Base-by-base conservation (phyloP, 257 asterid species). In the Lycium ferocissimum region DNA sequence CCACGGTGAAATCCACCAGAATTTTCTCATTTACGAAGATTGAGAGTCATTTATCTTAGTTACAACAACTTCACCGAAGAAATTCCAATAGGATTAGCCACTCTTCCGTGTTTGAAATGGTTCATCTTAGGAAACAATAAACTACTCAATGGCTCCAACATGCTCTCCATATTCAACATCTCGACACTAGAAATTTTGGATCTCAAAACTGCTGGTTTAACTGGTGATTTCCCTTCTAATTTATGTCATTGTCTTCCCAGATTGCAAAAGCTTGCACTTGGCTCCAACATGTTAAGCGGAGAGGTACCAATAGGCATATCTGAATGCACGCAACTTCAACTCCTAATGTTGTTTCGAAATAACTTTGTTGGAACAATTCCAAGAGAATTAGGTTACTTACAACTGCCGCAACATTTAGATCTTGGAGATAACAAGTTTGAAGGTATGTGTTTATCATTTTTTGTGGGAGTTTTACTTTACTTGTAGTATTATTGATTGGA, bases 1-100 rank as follows among this genome's bases (percentile, higher is more conserved):
- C 72, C 35, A 20, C 0, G 91, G 89, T 43, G 54, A 57, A 14
- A 62, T 90, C 91, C 90, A 14, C 13, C 17, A 2, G 88, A 85
- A 15, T 54, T 90, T 8, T 54, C 88, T n/a, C 69, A 58, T 37
- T 83, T 87, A 72, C 33, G 51, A 4, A 75, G 9, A 3, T 22
- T 49, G 62, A 75, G 59, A 47, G 20, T 1, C 43, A 75, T 49
- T n/a, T 49, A 1, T 12, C 59, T 75, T 49, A 13, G 43, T 75
- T 75, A 2, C 33, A 70, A 5, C 54, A 38, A 38, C 33, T 38
- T 70, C 78, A 38, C 33, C 0, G 79, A 33, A 70, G 14, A 70
- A 38, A 70, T 70, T 38, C 62, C 62, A 40, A 51, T 51, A 51
- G 56, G 56, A 51, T 0, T 51, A 51, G 14, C 12, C 13, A 51